Evolutionary conservation across 306 rosid species (phyloP).

Genomic region (Lagenaria siceraria): DNA sequence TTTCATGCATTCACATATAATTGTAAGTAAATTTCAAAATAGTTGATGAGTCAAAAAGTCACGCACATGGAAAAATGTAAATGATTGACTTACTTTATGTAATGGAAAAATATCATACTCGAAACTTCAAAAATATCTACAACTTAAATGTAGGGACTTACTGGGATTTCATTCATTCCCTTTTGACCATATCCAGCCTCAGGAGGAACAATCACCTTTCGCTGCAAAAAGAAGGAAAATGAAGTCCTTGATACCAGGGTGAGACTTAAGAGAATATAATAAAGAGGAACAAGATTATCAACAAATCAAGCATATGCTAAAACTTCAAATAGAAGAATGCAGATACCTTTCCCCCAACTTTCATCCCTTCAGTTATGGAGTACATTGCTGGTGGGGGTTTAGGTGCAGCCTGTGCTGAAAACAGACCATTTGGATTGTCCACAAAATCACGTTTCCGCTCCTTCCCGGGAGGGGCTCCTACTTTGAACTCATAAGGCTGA

Average conservation of each 20-base stretch:
- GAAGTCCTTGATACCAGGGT: neutral
- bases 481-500: slow-evolving; percentile 81
- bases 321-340: neutral
- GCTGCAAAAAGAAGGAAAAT: slow-evolving; percentile 33
- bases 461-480: slow-evolving; percentile 81
- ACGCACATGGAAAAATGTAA: neutral
- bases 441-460: slow-evolving; percentile 89
- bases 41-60: neutral
- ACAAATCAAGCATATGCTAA: neutral
- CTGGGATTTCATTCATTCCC: slow-evolving; percentile 92
- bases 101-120: neutral
- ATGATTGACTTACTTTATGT: neutral
- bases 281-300: neutral
- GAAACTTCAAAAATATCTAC: neutral
- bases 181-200: slow-evolving; percentile 64
- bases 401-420: slow-evolving; percentile 96
- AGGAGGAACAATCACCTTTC: slow-evolving; percentile 81
- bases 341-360: slow-evolving; percentile 77
- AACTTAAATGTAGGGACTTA: slow-evolving; percentile 17
- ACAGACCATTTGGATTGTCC: slow-evolving; percentile 83
- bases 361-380: slow-evolving; percentile 69
- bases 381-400: slow-evolving; percentile 90
- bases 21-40: neutral
- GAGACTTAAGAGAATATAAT: neutral
- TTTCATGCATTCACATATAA: slow-evolving; percentile 51